These are phyloP conservation scores for Didymella segeticola DNA, from an alignment of 2,329 filamentous ascomycete genomes.

Conservation along the genomic window DNA sequence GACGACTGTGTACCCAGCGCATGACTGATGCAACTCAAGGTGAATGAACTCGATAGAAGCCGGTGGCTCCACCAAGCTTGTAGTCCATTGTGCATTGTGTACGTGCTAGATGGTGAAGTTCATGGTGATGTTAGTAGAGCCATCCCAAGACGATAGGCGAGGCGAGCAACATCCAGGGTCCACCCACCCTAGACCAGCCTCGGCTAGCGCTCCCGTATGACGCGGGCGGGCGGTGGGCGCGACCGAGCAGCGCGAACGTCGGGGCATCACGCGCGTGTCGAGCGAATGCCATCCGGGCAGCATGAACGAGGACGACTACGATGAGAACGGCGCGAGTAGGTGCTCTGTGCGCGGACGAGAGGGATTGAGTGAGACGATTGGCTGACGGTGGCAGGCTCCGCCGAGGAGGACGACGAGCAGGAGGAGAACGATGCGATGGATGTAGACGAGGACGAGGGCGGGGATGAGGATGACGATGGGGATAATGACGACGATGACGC, in stretches of 20 bases:
- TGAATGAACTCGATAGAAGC: too few relatives aligned
- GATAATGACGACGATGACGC: slow-evolving; percentile 51
- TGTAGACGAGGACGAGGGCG: slow-evolving; percentile 50
- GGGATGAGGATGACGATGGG: slow-evolving; percentile 52
- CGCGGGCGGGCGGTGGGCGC: too few relatives aligned
- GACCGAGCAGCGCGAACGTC: slow-evolving; percentile 16
- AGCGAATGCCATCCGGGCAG: slow-evolving; percentile 14
- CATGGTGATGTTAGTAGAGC: too few relatives aligned
- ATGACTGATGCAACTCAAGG: too few relatives aligned
- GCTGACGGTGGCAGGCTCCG: slow-evolving; percentile 30
- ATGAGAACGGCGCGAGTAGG: slow-evolving; percentile 49
- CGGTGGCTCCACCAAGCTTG: too few relatives aligned
- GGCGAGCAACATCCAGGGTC: neutral
- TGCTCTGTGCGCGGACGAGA: neutral
- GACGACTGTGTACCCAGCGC: too few relatives aligned
- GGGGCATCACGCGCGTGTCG: neutral
- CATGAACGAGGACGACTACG: slow-evolving; percentile 58
- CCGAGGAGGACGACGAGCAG: slow-evolving; percentile 37
- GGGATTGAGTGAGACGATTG: too few relatives aligned
- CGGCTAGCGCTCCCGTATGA: slow-evolving; percentile 13
- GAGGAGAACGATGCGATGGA: slow-evolving; percentile 55
- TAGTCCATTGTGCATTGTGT: too few relatives aligned
- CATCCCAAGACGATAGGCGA: neutral
- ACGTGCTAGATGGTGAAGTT: too few relatives aligned
- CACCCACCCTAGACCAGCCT: too few relatives aligned